Evolutionary conservation across 2,329 filamentous ascomycete species (phyloP).

Genomic region (Aspergillus sp.): DNA sequence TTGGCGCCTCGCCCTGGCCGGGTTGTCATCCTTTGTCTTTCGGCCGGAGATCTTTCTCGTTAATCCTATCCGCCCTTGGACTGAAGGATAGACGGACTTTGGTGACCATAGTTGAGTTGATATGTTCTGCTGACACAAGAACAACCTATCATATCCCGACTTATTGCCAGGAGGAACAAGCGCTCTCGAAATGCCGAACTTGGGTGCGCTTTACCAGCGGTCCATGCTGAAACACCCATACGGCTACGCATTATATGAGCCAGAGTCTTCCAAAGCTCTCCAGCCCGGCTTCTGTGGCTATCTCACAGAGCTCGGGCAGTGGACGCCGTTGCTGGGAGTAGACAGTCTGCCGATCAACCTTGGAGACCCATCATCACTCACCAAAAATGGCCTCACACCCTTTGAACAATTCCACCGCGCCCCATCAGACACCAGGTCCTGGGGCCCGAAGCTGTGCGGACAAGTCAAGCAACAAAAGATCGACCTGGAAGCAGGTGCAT

Average conservation of each 20-base stretch:
- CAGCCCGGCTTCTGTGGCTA: slow-evolving; percentile 7
- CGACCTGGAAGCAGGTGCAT: background rate
- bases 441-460: slow-evolving; percentile 4
- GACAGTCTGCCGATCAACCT: background rate
- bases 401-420: slow-evolving; percentile 3
- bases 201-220: slow-evolving; percentile 4
- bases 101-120: too few species aligned
- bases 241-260: slow-evolving; percentile 6
- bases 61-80: too few species aligned
- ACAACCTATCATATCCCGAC: too few species aligned
- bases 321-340: slow-evolving; percentile 4
- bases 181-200: background rate
- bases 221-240: slow-evolving; percentile 7
- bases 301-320: slow-evolving; percentile 5
- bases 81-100: too few species aligned
- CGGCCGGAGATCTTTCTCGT: too few species aligned
- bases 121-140: too few species aligned
- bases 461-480: slow-evolving; percentile 3
- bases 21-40: too few species aligned
- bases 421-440: background rate
- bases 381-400: background rate
- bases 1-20: background rate
- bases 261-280: slow-evolving; percentile 2
- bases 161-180: too few species aligned
- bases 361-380: slow-evolving; percentile 3